Evolutionary conservation across 306 rosid species (phyloP).

Genomic region (Vicia sativa): DNA sequence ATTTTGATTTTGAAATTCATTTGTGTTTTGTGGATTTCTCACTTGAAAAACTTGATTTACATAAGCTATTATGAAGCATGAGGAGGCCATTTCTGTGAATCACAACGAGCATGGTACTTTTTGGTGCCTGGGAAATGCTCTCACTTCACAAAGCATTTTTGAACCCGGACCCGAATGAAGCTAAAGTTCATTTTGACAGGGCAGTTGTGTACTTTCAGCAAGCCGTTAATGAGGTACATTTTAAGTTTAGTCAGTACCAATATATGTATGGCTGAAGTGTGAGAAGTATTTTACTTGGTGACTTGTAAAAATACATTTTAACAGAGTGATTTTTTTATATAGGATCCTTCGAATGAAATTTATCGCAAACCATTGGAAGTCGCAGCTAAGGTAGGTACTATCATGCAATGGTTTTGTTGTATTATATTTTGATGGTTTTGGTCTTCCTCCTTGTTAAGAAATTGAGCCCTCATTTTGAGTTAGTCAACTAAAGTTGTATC

Average conservation of each 20-base stretch:
- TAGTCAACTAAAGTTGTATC: no score
- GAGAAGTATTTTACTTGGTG: not conserved
- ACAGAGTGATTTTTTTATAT: conserved; percentile 20
- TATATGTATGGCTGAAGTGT: not conserved
- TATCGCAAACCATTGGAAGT: conserved; percentile 81
- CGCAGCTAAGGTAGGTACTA: conserved; percentile 75
- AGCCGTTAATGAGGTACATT: conserved; percentile 69
- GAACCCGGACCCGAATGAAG: conserved; percentile 67
- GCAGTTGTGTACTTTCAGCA: conserved; percentile 58
- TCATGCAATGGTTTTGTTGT: no score
- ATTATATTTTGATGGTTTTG: no score
- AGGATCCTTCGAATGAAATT: conserved; percentile 76
- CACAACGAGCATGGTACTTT: conserved; percentile 79
- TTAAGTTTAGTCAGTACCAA: not conserved
- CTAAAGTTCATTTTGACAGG: conserved; percentile 57
- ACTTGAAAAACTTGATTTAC: conserved; percentile 35
- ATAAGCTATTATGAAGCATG: conserved; percentile 79
- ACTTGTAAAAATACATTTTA: not conserved
- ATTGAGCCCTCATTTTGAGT: no score
- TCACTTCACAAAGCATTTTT: conserved; percentile 71
- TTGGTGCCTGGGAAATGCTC: conserved; percentile 92
- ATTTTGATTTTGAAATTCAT: conserved; percentile 5
- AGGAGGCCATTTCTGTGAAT: conserved; percentile 71
- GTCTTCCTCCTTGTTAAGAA: no score
- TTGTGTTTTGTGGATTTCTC: no score